Base-by-base conservation (phyloP, 257 asterid species). In the Solanum lycopersicoides region DNA sequence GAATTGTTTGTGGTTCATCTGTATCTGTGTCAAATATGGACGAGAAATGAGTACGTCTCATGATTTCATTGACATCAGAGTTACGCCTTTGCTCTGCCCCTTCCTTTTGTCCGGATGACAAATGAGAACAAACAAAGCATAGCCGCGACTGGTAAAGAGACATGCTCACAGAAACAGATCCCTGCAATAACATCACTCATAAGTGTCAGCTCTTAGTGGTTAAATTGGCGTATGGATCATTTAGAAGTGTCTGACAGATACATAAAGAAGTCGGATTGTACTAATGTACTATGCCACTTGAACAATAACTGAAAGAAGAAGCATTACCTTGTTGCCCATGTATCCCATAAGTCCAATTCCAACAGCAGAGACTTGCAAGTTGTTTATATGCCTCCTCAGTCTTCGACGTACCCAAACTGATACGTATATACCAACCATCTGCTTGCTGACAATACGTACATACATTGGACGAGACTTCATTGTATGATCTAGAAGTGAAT, bases 271-370 rank as follows among this genome's bases (percentile, higher is more conserved):
- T 63, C 69, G 69, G 69, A 63, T 28, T 30, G 23, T 32, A 32
- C 77, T 71, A 30, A 12, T 30, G 21, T 71, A 32, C 77, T 71
- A 7, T 15, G 13, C 41, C 7, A 71, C 45, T 68, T 28, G 59
- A 59, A 28, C 45, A 59, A 30, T 23, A 30, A 20, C 25, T 56
- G 44, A 56, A 80, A 74, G 30, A 88, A 74, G 86, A 86, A 88
- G 69, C 23, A 28, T 13, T 90, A 95, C 99, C 99, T 96, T 96
- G 89, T 96, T 96, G 16, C 99, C 99, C 96, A 96, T 92, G 92
- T 96, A 96, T 41, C 99, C 98, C 99, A 96, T 96, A 35, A 96
- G 95, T 87, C 99, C 99, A 76, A 94, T 93, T 86, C 99, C 99
- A 28, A 96, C 99, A 18, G 98, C 96, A 75, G 98, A 95, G 20